Conservation (phyloP, 176 grass and related monocot species). For the Ensete ventricosum region DNA sequence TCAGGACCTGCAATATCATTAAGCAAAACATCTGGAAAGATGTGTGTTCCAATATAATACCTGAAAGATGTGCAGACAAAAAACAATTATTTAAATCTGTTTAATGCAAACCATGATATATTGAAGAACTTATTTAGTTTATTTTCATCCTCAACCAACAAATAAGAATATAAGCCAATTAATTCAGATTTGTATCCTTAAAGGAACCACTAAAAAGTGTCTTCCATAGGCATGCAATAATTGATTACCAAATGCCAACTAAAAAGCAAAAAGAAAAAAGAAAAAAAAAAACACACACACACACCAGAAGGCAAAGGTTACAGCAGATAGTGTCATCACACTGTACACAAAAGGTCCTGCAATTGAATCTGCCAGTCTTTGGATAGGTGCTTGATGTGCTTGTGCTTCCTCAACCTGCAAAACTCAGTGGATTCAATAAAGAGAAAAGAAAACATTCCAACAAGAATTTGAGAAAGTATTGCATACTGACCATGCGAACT, state of each 20-base stretch:
- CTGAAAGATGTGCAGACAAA: slow-evolving; percentile 22
- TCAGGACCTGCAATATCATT: slow-evolving; percentile 96
- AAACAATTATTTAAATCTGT: neutral
- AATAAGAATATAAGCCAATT: too few relatives aligned
- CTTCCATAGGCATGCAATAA: neutral
- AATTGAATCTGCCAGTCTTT: slow-evolving; percentile 92
- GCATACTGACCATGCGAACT: slow-evolving; percentile 60
- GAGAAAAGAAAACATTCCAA: neutral
- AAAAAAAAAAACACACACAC: neutral
- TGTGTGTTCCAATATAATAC: slow-evolving; percentile 77
- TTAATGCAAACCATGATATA: neutral
- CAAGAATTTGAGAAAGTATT: slow-evolving; percentile 1
- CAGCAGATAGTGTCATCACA: slow-evolving; percentile 72
- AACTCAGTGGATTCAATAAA: slow-evolving; percentile 11
- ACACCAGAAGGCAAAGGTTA: slow-evolving; percentile 89
- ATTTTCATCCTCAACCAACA: neutral
- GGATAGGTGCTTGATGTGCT: slow-evolving; percentile 79
- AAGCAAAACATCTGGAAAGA: slow-evolving; percentile 83
- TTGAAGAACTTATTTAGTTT: neutral
- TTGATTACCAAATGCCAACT: neutral
- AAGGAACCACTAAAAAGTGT: too few relatives aligned
- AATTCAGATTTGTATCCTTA: too few relatives aligned
- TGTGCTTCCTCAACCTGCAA: slow-evolving; percentile 91
- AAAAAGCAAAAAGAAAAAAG: too few relatives aligned
- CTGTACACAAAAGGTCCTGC: slow-evolving; percentile 95